These are phyloP conservation scores for Neoboletus subvelutipes DNA, from an alignment of 768 basidiomycete genomes.

Conservation along the genomic window DNA sequence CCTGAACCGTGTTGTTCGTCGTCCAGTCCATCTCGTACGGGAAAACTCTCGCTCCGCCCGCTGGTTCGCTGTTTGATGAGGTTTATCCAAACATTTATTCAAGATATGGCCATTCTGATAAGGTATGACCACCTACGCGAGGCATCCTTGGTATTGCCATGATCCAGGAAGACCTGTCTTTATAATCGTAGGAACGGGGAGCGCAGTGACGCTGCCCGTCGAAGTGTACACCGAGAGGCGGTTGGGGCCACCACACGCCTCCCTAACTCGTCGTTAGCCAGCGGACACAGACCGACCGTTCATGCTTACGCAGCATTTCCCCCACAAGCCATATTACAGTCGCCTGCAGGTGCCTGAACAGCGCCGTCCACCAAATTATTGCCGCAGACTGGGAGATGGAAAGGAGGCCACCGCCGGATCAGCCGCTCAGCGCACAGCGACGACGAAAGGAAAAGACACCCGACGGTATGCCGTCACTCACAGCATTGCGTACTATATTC, in stretches of 20 bases:
- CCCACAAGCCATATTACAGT: conserved; percentile 73
- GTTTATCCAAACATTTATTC: not conserved
- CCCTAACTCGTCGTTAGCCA: conserved; percentile 35
- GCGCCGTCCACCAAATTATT: conserved; percentile 64
- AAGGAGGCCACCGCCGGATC: not conserved
- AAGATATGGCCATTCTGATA: not conserved
- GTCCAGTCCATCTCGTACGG: conserved; percentile 59
- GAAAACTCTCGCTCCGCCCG: conserved; percentile 46
- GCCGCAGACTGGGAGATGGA: conserved; percentile 57
- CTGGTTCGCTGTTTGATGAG: conserved; percentile 43
- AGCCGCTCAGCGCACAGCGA: not conserved
- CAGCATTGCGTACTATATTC: conserved; percentile 60
- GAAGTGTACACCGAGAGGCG: conserved; percentile 69
- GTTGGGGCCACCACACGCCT: conserved; percentile 73
- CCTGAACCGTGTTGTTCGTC: conserved; percentile 60
- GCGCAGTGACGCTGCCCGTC: conserved; percentile 46
- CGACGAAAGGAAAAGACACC: not conserved
- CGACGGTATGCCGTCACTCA: conserved; percentile 30
- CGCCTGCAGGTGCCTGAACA: conserved; percentile 42
- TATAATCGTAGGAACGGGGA: conserved; percentile 59
- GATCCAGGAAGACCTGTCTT: conserved; percentile 59
- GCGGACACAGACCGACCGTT: not conserved
- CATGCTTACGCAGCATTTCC: conserved; percentile 63
- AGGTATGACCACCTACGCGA: conserved; percentile 44
- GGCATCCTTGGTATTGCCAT: conserved; percentile 67